A percentile compares a stretch with the other conserved stretches of the same genome.
Conservation (phyloP, 768 basidiomycete species). For the Leccinum sublutescens region DNA sequence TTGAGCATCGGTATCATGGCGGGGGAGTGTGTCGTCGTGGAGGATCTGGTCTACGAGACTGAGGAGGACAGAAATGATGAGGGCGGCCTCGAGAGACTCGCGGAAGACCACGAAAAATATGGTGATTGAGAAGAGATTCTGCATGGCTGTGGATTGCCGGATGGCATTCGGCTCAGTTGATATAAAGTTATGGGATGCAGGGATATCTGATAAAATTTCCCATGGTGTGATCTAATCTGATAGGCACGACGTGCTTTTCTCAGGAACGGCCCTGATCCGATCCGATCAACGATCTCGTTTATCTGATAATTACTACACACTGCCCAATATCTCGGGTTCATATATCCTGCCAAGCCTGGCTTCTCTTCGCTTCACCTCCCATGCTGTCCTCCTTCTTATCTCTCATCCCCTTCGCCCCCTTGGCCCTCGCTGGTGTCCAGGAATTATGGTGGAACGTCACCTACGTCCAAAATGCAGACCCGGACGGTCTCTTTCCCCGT, state of each 20-base stretch:
- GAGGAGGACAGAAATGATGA: constrained; percentile 91
- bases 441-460: constrained; percentile 92
- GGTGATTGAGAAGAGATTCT: constrained; percentile 78
- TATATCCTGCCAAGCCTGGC: too few species aligned
- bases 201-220: constrained; percentile 7
- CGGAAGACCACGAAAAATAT: constrained; percentile 98
- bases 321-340: background rate
- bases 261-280: background rate
- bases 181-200: background rate
- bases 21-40: constrained; percentile 21
- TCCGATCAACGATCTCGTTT: background rate
- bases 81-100: constrained; percentile 88
- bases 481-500: constrained; percentile 77
- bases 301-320: constrained; percentile 6
- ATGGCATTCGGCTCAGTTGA: background rate
- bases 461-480: constrained; percentile 75
- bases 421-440: constrained; percentile 59
- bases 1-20: background rate
- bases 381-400: constrained; percentile 9
- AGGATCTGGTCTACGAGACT: constrained; percentile 89
- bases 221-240: constrained; percentile 1
- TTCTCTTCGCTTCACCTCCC: background rate
- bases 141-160: background rate
- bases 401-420: constrained; percentile 27
- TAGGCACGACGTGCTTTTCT: background rate